Conservation (phyloP, 106 monocot genomes). For the Dendrobium catenatum region DNA sequence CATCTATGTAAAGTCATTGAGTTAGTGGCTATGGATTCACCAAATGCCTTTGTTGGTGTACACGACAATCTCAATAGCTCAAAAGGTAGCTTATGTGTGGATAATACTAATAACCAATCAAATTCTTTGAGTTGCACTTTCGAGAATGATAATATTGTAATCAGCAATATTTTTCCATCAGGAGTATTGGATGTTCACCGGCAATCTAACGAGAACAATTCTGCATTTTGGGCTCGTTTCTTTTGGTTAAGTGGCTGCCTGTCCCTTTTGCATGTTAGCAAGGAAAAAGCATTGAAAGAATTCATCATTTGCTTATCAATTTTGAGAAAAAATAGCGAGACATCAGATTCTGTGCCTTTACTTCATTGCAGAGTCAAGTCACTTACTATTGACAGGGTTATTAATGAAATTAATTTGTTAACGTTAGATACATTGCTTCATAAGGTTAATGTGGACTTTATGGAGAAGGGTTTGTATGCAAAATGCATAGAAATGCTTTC, state of each 20-base stretch:
- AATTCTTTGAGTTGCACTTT: not conserved
- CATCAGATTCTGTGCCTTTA: conserved; percentile 27
- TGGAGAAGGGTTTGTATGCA: conserved; percentile 51
- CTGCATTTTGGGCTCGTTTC: conserved; percentile 75
- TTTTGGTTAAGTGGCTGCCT: conserved; percentile 81
- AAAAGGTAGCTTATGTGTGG: not conserved
- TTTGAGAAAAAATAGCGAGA: conserved; percentile 36
- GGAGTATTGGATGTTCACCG: not conserved
- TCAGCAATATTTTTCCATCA: not conserved
- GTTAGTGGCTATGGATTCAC: conserved; percentile 46
- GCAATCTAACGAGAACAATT: conserved; percentile 16
- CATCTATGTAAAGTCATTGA: conserved; percentile 97
- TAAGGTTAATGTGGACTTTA: conserved; percentile 39
- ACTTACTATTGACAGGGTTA: conserved; percentile 58
- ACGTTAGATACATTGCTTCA: conserved; percentile 46
- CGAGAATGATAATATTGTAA: conserved; percentile 9
- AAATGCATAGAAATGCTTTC: conserved; percentile 59
- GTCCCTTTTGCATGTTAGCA: conserved; percentile 52
- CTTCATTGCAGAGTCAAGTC: conserved; percentile 66
- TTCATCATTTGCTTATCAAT: conserved; percentile 55
- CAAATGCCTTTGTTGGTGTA: conserved; percentile 16
- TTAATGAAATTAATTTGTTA: conserved; percentile 66
- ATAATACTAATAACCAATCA: conserved; percentile 5
- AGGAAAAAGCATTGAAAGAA: conserved; percentile 59
- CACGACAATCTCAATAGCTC: conserved; percentile 9